Evolutionary conservation across 23 red algal species (phyloP), one percentile per base, ranked within the genome.

Genomic region (Cyanidiococcus yangmingshanensis): DNA sequence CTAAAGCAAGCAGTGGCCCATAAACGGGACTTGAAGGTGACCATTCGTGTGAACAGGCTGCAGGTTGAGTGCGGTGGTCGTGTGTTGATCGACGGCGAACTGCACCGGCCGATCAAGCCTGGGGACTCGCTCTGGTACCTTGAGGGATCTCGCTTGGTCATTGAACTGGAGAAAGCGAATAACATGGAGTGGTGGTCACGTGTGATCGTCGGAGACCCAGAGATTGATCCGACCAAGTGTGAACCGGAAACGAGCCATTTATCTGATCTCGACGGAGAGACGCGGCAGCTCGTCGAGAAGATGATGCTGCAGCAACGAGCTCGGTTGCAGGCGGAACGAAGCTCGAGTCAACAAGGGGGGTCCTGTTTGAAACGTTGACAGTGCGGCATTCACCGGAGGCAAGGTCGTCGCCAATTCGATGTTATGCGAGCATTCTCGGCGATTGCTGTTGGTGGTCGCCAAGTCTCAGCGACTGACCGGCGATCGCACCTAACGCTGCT

Each of bases 221-320:
- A 76, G 29, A 78, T 95, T n/a, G 90, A 95, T 29, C 51, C 83
- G 37, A 50, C 68, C 26, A 82, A 77, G 39, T 74, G 87, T 7
- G 74, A 84, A 68, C 90, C 90, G 21, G 90, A 86, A 15, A 84
- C 80, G 30, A 86, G 82, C 76, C 68, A 75, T 39, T 57, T 95
- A 16, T 82, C 82, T 15, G 90, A 95, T 1, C 59, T 95, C 2
- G 90, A 95, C 77, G 82, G 76, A 45, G 90, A 95, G 79, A 95
- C 90, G 75, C 68, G 90, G 35, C 75, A 74, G 29, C 83, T 95
- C 80, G 90, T 95, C 0, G 90, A 95, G 83, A 95, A 95, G 40
- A 95, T 95, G 90, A 95, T 95, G 90, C 80, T 85, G 21, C 85
- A 95, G 25, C 90, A 95, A 30, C 63, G 32, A 25, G 63, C 63